Conservation (phyloP, 2,329 filamentous ascomycete genomes). For the Myriosclerotinia duriaeana region DNA sequence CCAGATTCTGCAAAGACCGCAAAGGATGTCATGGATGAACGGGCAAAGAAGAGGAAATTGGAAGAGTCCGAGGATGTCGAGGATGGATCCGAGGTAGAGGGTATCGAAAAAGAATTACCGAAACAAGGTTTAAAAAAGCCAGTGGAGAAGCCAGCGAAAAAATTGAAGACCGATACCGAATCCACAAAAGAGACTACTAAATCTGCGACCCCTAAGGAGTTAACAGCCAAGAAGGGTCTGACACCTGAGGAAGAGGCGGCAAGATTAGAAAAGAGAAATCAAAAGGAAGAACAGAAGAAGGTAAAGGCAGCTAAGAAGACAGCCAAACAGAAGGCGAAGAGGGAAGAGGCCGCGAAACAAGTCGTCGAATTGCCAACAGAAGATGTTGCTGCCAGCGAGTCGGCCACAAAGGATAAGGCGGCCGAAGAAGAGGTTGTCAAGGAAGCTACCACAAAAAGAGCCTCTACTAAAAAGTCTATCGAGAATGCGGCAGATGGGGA, state of each 20-base stretch:
- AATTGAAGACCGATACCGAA: slow-evolving; percentile 50
- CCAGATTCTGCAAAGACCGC: slow-evolving; percentile 88
- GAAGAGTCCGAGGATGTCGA: slow-evolving; percentile 57
- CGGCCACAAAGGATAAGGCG: slow-evolving; percentile 24
- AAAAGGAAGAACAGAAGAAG: slow-evolving; percentile 41
- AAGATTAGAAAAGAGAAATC: slow-evolving; percentile 26
- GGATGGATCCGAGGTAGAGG: slow-evolving; percentile 40
- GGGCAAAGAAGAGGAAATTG: slow-evolving; percentile 77
- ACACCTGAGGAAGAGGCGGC: slow-evolving; percentile 15
- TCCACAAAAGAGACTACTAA: slow-evolving; percentile 18
- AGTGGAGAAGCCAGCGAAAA: slow-evolving; percentile 47
- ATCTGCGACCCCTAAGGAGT: slow-evolving; percentile 42
- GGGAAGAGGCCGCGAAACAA: slow-evolving; percentile 26
- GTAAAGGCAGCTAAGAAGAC: slow-evolving; percentile 47
- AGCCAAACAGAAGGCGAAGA: slow-evolving; percentile 44
- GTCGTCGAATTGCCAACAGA: slow-evolving; percentile 11
- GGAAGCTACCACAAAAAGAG: slow-evolving; percentile 26
- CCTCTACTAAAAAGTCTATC: slow-evolving; percentile 25
- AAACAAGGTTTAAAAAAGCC: slow-evolving; percentile 59
- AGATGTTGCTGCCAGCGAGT: slow-evolving; percentile 35
- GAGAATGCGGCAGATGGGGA: slow-evolving; percentile 35
- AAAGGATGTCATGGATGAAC: slow-evolving; percentile 89
- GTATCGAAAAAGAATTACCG: slow-evolving; percentile 60
- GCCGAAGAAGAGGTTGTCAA: slow-evolving; percentile 14
- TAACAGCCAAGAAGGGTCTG: slow-evolving; percentile 37